Base-by-base conservation (phyloP, 768 basidiomycete species). In the Naganishia kalamii region DNA sequence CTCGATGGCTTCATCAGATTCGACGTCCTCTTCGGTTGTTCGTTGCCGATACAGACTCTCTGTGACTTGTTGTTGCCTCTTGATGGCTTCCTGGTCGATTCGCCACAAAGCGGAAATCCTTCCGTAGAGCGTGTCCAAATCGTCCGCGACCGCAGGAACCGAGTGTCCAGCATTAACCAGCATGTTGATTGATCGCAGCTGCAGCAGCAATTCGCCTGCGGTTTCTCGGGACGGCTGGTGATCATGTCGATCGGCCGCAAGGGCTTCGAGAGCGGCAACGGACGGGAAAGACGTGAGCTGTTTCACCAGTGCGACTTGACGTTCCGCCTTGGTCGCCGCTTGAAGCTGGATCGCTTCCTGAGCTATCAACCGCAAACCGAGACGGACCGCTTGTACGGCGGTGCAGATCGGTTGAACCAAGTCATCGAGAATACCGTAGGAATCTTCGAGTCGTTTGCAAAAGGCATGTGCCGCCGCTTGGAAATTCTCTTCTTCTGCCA, bases 381-480 rank as follows among this genome's bases (percentile, higher is more conserved):
- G 79, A 57, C 85, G 85, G 66, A 89, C 77, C 51, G 86, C 82
- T 4, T 83, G 81, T 17, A 90, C 79, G 1, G 87, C 86, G 35
- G 87, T 79, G 63, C 84, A 84, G 21, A 97, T 79, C 0, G 89
- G 86, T 37, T 79, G 74, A 46, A 81, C 83, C 63, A 98, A 81
- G 77, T 98, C 94, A 29, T 77, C 75, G 68, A 86, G 87, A 35
- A 88, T 86, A 0, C 81, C 73, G 75, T 94, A 96, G 25, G 83
- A 83, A 1, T 80, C 78, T 51, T 83, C 81, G 63, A 96, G 78
- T 11, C 94, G 85, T 52, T 85, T 88, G 40, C 82, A 79, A 73
- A 98, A 93, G 7, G 88, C 87, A 1, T 83, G 79, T 49, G 93
- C 83, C 3, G 90, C 88, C 46, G 87, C 84, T 74, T 96, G 92